Conservation (phyloP, 768 basidiomycete species). For the Piloderma croceum region DNA sequence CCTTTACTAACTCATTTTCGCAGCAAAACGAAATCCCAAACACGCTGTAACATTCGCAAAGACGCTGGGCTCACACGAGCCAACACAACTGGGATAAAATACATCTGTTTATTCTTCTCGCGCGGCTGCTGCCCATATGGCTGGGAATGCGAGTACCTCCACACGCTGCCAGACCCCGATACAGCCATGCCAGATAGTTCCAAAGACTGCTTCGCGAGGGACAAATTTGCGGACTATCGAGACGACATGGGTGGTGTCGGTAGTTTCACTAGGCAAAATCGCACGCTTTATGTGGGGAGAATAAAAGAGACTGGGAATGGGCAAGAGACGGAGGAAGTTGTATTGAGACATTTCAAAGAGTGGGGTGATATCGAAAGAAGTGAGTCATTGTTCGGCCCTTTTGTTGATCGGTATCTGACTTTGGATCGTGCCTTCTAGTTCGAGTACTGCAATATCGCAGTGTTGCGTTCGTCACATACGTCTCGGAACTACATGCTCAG, state of each 20-base stretch:
- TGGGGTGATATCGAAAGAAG: constrained; percentile 93
- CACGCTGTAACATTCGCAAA: constrained; percentile 79
- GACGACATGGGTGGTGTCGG: constrained; percentile 99
- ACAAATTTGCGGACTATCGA: constrained; percentile 95
- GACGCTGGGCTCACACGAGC: constrained; percentile 94
- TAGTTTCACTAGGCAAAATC: constrained; percentile 88
- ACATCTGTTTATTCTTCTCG: constrained; percentile 91
- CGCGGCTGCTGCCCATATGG: constrained; percentile 98
- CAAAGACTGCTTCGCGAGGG: constrained; percentile 94
- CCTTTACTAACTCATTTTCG: constrained; percentile 6
- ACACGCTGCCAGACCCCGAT: constrained; percentile 72
- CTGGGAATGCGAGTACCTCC: constrained; percentile 96
- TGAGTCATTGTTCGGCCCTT: constrained; percentile 39
- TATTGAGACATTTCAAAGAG: constrained; percentile 88
- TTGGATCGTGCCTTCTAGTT: constrained; percentile 47
- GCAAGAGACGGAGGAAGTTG: constrained; percentile 86
- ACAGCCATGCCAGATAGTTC: constrained; percentile 80
- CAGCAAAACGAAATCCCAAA: constrained; percentile 92
- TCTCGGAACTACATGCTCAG: constrained; percentile 77
- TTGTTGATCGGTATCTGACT: no score
- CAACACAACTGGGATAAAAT: constrained; percentile 88
- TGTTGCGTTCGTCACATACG: constrained; percentile 96
- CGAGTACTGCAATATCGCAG: constrained; percentile 90
- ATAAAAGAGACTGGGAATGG: constrained; percentile 90
- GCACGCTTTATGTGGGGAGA: constrained; percentile 90